Evolutionary conservation across 2,329 filamentous ascomycete species (phyloP).

Genomic region (Keithomyces neogunnii): DNA sequence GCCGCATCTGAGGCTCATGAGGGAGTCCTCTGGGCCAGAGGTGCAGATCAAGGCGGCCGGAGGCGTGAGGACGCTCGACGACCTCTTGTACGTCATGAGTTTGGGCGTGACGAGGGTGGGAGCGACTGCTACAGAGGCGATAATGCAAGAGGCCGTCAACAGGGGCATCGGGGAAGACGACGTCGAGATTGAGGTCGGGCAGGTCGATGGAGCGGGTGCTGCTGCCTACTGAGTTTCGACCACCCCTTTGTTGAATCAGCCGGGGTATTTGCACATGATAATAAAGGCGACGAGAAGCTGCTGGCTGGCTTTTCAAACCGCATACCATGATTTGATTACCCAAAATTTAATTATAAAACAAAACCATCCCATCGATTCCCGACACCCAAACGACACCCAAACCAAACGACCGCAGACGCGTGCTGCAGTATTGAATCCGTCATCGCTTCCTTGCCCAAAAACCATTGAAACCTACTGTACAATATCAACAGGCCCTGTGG

Average conservation of each 20-base stretch:
- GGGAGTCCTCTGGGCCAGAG: conserved; percentile 28
- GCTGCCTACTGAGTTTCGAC: no score
- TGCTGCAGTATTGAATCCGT: not conserved
- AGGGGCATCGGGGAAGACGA: conserved; percentile 32
- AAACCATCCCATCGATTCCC: not conserved
- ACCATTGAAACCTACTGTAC: not conserved
- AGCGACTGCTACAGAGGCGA: conserved; percentile 44
- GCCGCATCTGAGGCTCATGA: conserved; percentile 45
- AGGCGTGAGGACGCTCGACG: conserved; percentile 47
- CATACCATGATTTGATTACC: not conserved
- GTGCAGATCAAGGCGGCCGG: conserved; percentile 52
- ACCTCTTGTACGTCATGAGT: conserved; percentile 44
- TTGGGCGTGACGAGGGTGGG: conserved; percentile 48
- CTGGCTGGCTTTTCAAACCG: no score
- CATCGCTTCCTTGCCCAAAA: not conserved
- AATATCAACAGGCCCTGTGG: not conserved
- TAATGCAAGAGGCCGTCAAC: conserved; percentile 44
- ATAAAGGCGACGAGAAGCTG: no score
- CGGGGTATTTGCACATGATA: no score
- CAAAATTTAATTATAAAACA: not conserved
- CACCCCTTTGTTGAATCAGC: no score
- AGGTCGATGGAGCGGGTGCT: not conserved
- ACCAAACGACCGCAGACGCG: not conserved
- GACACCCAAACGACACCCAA: not conserved
- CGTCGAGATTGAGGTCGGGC: conserved; percentile 10